These are phyloP conservation scores for Tetramitus jugosus DNA, from an alignment of 208 protist species.

Conservation along the genomic window DNA sequence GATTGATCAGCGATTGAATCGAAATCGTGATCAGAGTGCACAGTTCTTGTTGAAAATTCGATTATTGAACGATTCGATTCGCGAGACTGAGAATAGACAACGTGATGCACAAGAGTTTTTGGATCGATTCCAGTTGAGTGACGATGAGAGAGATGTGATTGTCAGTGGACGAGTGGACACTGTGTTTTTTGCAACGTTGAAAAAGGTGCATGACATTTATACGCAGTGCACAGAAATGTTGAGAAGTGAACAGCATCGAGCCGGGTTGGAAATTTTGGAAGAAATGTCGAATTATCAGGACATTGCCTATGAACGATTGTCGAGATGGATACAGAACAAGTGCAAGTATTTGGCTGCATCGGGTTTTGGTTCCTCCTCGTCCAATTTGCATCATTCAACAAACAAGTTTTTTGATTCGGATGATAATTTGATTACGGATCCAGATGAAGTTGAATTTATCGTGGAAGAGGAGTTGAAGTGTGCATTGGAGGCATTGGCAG, in stretches of 20 bases:
- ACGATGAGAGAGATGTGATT: not conserved
- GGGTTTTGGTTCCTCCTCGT: too few species aligned
- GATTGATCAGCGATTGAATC: not conserved
- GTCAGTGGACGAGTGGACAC: not conserved
- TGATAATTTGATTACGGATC: not conserved
- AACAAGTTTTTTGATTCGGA: too few species aligned
- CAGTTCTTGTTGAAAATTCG: not conserved
- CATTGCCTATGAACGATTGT: constrained; percentile 44
- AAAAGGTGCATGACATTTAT: not conserved
- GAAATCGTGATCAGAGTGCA: not conserved
- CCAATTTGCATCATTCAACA: constrained; percentile 30
- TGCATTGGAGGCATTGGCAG: not conserved
- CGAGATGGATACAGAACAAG: constrained; percentile 41
- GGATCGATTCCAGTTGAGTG: not conserved
- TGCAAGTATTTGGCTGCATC: constrained; percentile 13
- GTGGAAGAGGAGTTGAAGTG: not conserved
- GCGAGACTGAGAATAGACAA: not conserved
- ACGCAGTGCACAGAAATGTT: not conserved
- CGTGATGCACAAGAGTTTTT: not conserved
- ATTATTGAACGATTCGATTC: not conserved
- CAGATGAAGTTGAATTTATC: not conserved
- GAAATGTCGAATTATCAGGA: constrained; percentile 40
- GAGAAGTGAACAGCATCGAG: not conserved
- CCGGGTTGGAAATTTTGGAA: constrained; percentile 35
- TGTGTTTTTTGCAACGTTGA: not conserved